These are phyloP conservation scores for Pleurotus djamor DNA, from an alignment of 768 basidiomycete species.

Conservation along the genomic window DNA sequence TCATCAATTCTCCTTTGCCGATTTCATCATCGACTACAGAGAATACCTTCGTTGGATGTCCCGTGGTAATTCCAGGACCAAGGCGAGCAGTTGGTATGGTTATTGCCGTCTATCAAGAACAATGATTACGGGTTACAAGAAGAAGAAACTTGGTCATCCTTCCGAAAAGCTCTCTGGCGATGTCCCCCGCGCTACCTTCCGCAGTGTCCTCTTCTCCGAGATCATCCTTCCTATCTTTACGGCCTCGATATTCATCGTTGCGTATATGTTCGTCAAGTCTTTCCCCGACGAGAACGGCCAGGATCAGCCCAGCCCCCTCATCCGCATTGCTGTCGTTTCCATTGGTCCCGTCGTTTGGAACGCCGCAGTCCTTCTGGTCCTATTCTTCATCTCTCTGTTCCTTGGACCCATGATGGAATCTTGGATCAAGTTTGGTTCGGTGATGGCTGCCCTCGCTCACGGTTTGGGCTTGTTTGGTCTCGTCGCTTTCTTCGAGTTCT, in stretches of 20 bases:
- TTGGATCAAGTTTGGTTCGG: slow-evolving; percentile 85
- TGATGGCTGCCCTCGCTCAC: slow-evolving; percentile 94
- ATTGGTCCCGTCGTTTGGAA: slow-evolving; percentile 97
- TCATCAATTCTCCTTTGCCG: slow-evolving; percentile 97
- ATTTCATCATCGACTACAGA: slow-evolving; percentile 98
- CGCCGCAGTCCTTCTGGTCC: slow-evolving; percentile 75
- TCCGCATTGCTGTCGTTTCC: slow-evolving; percentile 86
- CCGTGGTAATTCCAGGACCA: slow-evolving; percentile 93
- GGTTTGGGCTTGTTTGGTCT: slow-evolving; percentile 77
- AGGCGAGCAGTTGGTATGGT: slow-evolving; percentile 98
- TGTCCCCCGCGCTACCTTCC: slow-evolving; percentile 89
- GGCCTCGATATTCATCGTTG: slow-evolving; percentile 76
- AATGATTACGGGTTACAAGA: slow-evolving; percentile 98
- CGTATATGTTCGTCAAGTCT: slow-evolving; percentile 93
- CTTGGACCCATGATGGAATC: slow-evolving; percentile 86
- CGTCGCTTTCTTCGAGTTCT: slow-evolving; percentile 93
- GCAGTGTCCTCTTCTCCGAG: slow-evolving; percentile 79
- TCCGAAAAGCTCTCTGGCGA: slow-evolving; percentile 97
- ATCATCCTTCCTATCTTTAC: slow-evolving; percentile 77
- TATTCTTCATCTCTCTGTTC: slow-evolving; percentile 94
- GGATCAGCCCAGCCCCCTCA: slow-evolving; percentile 75
- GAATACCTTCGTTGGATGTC: slow-evolving; percentile 99
- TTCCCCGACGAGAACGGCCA: slow-evolving; percentile 70
- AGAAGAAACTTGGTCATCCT: slow-evolving; percentile 96
- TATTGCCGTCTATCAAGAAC: slow-evolving; percentile 97